A percentile compares a stretch with the other conserved stretches of the same genome.
Conservation (phyloP, 345 rosid species). For the Gossypium raimondii region DNA sequence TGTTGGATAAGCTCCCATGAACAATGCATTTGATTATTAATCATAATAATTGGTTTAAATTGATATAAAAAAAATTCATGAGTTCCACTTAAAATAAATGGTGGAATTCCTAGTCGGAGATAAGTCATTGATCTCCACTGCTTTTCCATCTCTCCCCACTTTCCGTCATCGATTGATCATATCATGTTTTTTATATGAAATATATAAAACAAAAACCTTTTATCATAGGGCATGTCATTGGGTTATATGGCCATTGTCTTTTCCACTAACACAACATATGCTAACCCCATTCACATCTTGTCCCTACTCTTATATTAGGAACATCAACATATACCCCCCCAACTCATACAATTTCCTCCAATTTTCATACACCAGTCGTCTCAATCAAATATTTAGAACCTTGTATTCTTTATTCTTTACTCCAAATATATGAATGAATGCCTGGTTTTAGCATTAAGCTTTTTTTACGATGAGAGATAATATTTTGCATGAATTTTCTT, state of each 20-base stretch:
- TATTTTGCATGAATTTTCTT: no score
- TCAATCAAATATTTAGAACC: no score
- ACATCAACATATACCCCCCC: slow-evolving; percentile 6
- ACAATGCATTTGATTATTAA: not conserved
- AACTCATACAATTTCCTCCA: not conserved
- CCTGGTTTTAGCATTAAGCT: no score
- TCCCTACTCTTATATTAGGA: slow-evolving; percentile 18
- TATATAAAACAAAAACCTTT: not conserved
- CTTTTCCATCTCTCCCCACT: not conserved
- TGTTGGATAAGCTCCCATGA: slow-evolving; percentile 12
- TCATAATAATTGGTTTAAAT: not conserved
- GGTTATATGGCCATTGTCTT: slow-evolving; percentile 12
- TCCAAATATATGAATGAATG: no score
- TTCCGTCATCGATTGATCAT: not conserved
- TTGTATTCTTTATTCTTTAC: no score
- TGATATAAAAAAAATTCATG: not conserved
- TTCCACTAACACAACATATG: slow-evolving; percentile 17
- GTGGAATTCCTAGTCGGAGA: slow-evolving; percentile 33
- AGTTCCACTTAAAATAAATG: slow-evolving; percentile 19
- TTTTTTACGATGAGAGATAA: no score
- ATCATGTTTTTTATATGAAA: not conserved
- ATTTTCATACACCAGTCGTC: no score
- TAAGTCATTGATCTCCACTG: slow-evolving; percentile 7
- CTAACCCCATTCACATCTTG: slow-evolving; percentile 20
- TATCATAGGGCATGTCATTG: not conserved